These are phyloP conservation scores for Gamsiella multidivaricata DNA, from an alignment of 192 early-diverging fungal genomes.

Conservation along the genomic window DNA sequence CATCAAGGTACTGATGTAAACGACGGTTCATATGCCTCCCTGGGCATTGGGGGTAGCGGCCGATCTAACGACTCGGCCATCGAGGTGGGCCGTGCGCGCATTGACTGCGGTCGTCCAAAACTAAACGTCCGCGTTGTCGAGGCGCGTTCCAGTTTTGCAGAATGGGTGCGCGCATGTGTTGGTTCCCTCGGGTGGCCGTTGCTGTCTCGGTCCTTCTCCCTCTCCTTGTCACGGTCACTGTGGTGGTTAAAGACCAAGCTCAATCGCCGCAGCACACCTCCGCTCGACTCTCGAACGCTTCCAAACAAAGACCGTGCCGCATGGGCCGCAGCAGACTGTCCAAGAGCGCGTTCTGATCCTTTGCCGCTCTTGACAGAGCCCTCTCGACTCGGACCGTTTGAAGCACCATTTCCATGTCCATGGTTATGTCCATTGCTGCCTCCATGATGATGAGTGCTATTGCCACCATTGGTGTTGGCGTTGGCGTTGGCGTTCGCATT, in stretches of 20 bases:
- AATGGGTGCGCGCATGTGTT: slow-evolving; percentile 37
- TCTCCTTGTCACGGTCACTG: slow-evolving; percentile 47
- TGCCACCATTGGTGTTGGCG: neutral
- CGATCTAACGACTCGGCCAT: slow-evolving; percentile 51
- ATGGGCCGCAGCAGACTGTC: slow-evolving; percentile 47
- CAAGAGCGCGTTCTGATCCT: slow-evolving; percentile 41
- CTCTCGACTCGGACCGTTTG: slow-evolving; percentile 30
- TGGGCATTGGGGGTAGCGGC: slow-evolving; percentile 52
- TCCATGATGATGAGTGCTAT: slow-evolving; percentile 2
- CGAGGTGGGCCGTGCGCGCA: slow-evolving; percentile 44
- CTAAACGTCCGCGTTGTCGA: slow-evolving; percentile 37
- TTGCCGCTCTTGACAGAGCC: slow-evolving; percentile 52
- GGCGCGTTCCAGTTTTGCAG: slow-evolving; percentile 44
- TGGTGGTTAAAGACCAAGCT: slow-evolving; percentile 49
- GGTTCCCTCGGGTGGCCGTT: slow-evolving; percentile 1
- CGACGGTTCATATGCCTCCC: slow-evolving; percentile 43
- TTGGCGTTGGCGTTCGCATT: slow-evolving; percentile 1
- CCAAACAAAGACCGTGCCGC: slow-evolving; percentile 53
- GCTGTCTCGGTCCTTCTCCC: slow-evolving; percentile 21
- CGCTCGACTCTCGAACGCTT: slow-evolving; percentile 52
- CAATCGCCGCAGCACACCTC: slow-evolving; percentile 45
- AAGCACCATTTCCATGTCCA: slow-evolving; percentile 3
- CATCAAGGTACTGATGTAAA: slow-evolving; percentile 47
- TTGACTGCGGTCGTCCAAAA: slow-evolving; percentile 45
- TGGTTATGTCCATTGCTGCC: neutral